Conservation (phyloP, 352 stramenopile genomes). For the Pelagophyceae sp. region DNA sequence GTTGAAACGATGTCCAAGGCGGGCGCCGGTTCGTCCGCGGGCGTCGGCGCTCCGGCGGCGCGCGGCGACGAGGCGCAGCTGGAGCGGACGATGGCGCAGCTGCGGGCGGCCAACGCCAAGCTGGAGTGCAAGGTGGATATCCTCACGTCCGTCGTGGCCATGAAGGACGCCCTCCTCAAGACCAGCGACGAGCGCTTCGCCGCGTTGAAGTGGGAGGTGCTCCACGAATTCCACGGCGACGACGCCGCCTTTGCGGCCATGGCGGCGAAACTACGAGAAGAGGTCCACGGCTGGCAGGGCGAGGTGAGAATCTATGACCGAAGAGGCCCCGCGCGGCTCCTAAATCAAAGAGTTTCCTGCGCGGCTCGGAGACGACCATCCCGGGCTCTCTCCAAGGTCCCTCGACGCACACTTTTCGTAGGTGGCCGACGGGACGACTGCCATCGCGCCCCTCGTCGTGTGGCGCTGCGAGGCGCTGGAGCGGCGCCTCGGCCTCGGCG, state of each 20-base stretch:
- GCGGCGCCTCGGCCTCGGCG: neutral
- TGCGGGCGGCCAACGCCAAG: neutral
- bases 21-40: too few species aligned
- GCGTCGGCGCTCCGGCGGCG: neutral
- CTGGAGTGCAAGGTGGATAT: constrained; percentile 9
- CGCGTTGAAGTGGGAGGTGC: constrained; percentile 10
- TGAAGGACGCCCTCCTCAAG: constrained; percentile 11
- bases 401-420: too few species aligned
- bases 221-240: neutral
- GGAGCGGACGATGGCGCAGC: neutral
- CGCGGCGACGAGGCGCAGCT: neutral
- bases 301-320: neutral
- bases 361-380: neutral
- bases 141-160: constrained; percentile 5
- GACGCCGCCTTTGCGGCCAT: neutral
- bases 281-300: neutral
- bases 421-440: neutral
- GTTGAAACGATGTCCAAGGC: too few species aligned
- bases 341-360: neutral
- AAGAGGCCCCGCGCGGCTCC: neutral
- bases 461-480: neutral
- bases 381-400: too few species aligned
- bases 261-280: neutral
- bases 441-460: neutral
- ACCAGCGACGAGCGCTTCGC: neutral